A percentile compares a stretch with the other conserved stretches of the same genome.
phyloP scores from a whole-genome alignment of 2,329 filamentous ascomycete genomes.

The Fusarium verticillioides region DNA sequence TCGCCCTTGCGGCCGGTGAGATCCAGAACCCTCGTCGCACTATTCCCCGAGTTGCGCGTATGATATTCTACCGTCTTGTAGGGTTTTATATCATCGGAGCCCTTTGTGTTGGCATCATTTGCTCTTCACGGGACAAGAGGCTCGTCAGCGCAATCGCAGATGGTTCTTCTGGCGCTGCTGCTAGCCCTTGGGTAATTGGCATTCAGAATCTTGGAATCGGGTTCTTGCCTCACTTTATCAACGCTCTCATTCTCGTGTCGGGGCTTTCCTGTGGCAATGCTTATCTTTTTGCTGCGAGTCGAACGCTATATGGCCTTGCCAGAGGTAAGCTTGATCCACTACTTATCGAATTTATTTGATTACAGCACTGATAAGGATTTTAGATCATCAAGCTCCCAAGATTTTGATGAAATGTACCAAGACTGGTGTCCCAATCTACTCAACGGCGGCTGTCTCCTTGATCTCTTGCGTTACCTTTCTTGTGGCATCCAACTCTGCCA shows the following conservation, averaged over 20 bases:
- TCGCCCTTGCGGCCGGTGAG: conserved; percentile 66
- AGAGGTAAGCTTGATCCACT: neutral
- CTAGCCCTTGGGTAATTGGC: conserved; percentile 69
- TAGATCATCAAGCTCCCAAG: conserved; percentile 56
- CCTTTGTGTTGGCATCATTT: conserved; percentile 63
- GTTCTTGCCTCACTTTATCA: conserved; percentile 65
- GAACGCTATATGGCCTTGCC: conserved; percentile 60
- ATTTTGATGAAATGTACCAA: conserved; percentile 67
- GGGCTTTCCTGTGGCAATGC: conserved; percentile 56
- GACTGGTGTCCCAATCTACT: conserved; percentile 67
- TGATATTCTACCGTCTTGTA: conserved; percentile 77
- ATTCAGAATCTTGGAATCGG: conserved; percentile 61
- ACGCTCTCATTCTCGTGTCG: conserved; percentile 70
- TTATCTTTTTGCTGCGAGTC: conserved; percentile 58
- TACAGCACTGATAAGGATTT: neutral
- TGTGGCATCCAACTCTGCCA: conserved; percentile 57
- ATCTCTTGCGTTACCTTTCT: conserved; percentile 63
- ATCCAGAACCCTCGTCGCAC: conserved; percentile 72
- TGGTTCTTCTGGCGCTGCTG: conserved; percentile 62
- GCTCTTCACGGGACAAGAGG: conserved; percentile 59
- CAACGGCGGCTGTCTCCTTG: conserved; percentile 58
- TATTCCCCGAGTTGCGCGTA: conserved; percentile 76
- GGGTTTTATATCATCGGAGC: conserved; percentile 76
- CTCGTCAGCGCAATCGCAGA: conserved; percentile 58
- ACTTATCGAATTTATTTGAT: too few species aligned